Percentiles rank a stretch among this genome's conserved stretches.
Evolutionary conservation across 495 filamentous ascomycete genomes (phyloP).

Genomic region (Aspergillus homomorphus): DNA sequence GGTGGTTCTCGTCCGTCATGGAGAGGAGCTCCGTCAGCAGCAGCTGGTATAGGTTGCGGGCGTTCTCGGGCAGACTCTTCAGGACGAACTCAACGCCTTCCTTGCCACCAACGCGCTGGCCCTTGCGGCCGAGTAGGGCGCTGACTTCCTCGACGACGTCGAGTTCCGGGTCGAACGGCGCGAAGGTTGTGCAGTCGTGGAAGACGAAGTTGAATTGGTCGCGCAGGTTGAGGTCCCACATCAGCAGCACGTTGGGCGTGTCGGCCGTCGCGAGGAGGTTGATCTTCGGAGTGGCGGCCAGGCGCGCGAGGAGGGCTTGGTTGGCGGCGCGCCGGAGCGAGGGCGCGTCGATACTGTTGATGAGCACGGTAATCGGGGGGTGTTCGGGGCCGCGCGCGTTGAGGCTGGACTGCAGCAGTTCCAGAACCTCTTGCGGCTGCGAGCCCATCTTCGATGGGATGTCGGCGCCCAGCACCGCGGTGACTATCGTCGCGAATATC

Average conservation of each 20-base stretch:
- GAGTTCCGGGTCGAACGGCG: constrained; percentile 64
- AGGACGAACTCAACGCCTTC: constrained; percentile 92
- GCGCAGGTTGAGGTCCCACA: constrained; percentile 83
- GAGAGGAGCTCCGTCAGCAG: constrained; percentile 81
- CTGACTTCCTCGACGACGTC: constrained; percentile 86
- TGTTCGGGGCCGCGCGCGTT: constrained; percentile 39
- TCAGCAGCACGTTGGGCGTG: constrained; percentile 77
- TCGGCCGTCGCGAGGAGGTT: constrained; percentile 77
- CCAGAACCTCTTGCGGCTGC: constrained; percentile 63
- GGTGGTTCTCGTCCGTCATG: constrained; percentile 50
- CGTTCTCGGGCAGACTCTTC: constrained; percentile 86
- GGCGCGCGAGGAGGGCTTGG: constrained; percentile 70
- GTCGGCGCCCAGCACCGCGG: constrained; percentile 58
- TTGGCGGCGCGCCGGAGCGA: constrained; percentile 66
- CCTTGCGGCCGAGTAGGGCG: constrained; percentile 76
- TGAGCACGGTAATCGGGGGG: constrained; percentile 60
- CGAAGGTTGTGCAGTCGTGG: constrained; percentile 92
- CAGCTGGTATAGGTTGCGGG: constrained; percentile 77
- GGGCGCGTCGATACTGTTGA: constrained; percentile 82
- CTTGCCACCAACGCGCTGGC: constrained; percentile 78
- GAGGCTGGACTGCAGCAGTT: constrained; percentile 59
- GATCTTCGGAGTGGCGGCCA: constrained; percentile 72
- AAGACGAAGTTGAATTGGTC: constrained; percentile 81
- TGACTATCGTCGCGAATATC: constrained; percentile 69
- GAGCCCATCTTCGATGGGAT: constrained; percentile 55